Evolutionary conservation across 768 basidiomycete genomes (phyloP).

Genomic region (Pleurotus eryngii): DNA sequence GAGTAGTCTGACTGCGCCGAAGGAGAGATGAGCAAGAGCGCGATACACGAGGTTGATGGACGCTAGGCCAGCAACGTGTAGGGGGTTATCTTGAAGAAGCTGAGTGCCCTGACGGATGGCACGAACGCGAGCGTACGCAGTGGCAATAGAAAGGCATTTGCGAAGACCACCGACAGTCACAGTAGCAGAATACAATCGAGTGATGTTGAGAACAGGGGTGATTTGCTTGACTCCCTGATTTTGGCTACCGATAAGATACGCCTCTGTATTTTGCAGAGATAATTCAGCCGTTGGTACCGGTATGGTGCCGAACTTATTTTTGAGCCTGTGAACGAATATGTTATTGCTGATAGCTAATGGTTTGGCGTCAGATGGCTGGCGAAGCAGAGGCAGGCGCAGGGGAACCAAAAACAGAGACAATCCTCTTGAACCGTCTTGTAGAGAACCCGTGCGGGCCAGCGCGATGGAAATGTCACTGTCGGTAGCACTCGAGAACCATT

Average conservation of each 20-base stretch:
- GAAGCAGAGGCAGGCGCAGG: slow-evolving; percentile 53
- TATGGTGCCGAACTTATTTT: slow-evolving; percentile 77
- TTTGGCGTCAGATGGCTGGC: slow-evolving; percentile 32
- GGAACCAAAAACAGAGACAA: slow-evolving; percentile 77
- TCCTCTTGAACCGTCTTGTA: slow-evolving; percentile 53
- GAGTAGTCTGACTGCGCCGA: slow-evolving; percentile 56
- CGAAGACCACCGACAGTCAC: slow-evolving; percentile 54
- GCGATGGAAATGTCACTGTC: slow-evolving; percentile 72
- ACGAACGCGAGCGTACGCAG: slow-evolving; percentile 60
- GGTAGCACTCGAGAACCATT: slow-evolving; percentile 85
- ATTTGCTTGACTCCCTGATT: slow-evolving; percentile 66
- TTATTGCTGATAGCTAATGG: slow-evolving; percentile 57
- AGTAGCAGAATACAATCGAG: slow-evolving; percentile 64
- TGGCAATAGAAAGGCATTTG: slow-evolving; percentile 62
- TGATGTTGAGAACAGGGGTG: slow-evolving; percentile 72
- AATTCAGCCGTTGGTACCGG: slow-evolving; percentile 76
- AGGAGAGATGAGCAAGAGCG: slow-evolving; percentile 59
- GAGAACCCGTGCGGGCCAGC: slow-evolving; percentile 65
- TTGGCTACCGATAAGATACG: slow-evolving; percentile 56
- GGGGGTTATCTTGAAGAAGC: slow-evolving; percentile 49
- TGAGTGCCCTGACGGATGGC: slow-evolving; percentile 47
- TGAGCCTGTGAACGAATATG: slow-evolving; percentile 68
- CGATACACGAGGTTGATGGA: slow-evolving; percentile 60
- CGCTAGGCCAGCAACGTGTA: slow-evolving; percentile 67
- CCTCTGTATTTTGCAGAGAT: slow-evolving; percentile 54